phyloP scores from a whole-genome alignment of 2,329 filamentous ascomycete genomes.

The Colletotrichum sp. region DNA sequence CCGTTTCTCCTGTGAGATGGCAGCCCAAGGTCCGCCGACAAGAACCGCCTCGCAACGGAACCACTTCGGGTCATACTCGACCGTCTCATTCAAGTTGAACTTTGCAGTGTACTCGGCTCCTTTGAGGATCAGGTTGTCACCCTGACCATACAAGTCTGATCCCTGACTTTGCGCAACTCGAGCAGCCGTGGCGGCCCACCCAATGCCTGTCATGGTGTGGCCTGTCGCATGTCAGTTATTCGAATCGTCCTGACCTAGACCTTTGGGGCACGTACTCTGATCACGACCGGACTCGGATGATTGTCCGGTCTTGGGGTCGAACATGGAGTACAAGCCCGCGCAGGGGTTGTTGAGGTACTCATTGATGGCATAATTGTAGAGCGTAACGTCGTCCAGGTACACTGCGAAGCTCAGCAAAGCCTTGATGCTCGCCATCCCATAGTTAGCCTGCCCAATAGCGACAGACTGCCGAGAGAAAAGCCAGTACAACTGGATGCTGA shows the following conservation, averaged over 20 bases:
- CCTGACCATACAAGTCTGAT: slow-evolving; percentile 33
- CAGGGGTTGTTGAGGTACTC: slow-evolving; percentile 39
- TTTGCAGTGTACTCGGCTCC: slow-evolving; percentile 41
- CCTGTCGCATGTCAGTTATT: neutral
- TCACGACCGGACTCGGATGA: slow-evolving; percentile 39
- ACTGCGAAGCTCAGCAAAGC: slow-evolving; percentile 41
- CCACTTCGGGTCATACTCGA: slow-evolving; percentile 37
- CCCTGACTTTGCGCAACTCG: slow-evolving; percentile 38
- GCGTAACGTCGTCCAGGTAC: slow-evolving; percentile 41
- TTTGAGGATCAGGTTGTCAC: slow-evolving; percentile 35
- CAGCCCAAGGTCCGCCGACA: slow-evolving; percentile 40
- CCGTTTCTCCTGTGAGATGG: slow-evolving; percentile 28
- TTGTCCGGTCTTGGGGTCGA: slow-evolving; percentile 36
- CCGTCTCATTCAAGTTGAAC: slow-evolving; percentile 38
- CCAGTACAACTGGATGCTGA: slow-evolving; percentile 44
- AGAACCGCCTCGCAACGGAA: slow-evolving; percentile 43
- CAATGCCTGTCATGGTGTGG: slow-evolving; percentile 33
- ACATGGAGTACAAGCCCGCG: slow-evolving; percentile 34
- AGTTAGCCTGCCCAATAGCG: slow-evolving; percentile 45
- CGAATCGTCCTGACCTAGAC: neutral
- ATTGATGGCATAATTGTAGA: slow-evolving; percentile 45
- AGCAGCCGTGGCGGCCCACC: slow-evolving; percentile 38
- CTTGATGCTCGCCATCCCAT: slow-evolving; percentile 44
- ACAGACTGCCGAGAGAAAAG: slow-evolving; percentile 40
- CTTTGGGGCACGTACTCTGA: slow-evolving; percentile 23